These are phyloP conservation scores for Pseudogymnoascus sp. DNA, from an alignment of 2,329 filamentous ascomycete species.

Conservation along the genomic window DNA sequence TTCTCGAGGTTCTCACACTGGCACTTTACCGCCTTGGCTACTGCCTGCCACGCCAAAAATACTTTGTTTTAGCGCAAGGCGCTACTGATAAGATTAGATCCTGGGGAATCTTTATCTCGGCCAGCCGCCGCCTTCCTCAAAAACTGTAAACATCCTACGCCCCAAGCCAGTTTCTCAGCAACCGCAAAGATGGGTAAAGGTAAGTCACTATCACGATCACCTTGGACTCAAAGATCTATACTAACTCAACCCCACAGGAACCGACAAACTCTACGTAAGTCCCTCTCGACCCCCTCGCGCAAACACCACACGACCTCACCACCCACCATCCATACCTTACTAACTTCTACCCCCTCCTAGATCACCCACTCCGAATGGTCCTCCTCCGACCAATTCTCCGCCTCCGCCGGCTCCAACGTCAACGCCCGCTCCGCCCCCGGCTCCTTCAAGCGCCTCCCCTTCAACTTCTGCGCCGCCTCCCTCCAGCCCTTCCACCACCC, in stretches of 20 bases:
- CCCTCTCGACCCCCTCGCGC: neutral
- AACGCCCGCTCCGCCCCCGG: conserved; percentile 49
- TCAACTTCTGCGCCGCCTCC: conserved; percentile 95
- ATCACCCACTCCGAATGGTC: conserved; percentile 99
- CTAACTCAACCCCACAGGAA: conserved; percentile 29
- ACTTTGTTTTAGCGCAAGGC: neutral
- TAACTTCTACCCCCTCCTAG: conserved; percentile 28
- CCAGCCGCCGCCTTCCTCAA: neutral
- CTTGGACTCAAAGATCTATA: neutral
- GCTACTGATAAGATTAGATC: neutral
- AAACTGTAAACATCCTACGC: neutral
- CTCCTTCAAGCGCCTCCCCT: conserved; percentile 81
- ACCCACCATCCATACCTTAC: neutral
- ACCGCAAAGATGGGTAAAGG: conserved; percentile 21
- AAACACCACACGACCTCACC: neutral
- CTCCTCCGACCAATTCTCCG: conserved; percentile 79
- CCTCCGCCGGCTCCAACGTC: conserved; percentile 64
- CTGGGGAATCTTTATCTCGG: neutral
- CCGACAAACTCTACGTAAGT: conserved; percentile 44
- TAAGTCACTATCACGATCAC: neutral
- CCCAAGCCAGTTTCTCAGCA: neutral
- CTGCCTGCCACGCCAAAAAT: neutral
- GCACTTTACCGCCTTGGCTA: neutral
- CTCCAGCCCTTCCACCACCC: conserved; percentile 93
- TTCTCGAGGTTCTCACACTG: neutral